Evolutionary conservation across 441 rosid genomes (phyloP), one percentile per base, ranked within the genome.

Genomic region (Omphalea diandra): DNA sequence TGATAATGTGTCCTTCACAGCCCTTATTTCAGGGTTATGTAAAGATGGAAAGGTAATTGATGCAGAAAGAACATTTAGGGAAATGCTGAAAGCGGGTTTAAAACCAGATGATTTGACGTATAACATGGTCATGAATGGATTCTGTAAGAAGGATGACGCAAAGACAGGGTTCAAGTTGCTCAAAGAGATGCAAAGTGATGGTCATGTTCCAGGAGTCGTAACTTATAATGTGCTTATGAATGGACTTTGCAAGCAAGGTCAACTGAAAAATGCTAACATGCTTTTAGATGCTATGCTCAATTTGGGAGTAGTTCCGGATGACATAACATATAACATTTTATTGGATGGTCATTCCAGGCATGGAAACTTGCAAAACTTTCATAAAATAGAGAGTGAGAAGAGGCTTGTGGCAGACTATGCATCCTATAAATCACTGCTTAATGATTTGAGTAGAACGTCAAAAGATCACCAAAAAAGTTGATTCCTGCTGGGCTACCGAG

Each of bases 211-310:
- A 4, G 74, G 86, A 41, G 88, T 88, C 71, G 81, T 87, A 59
- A 90, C 91, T 7, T 93, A 88, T 77, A 93, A 90, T 68, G 94
- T 81, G 76, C 83, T 90, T 24, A 71, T 93, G 80, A 88, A 90
- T 49, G 93, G 90, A 35, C 78, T 86, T 7, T 90, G 93, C 83
- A 93, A 88, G 78, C 75, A 62, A 35, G 90, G 91, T 67, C 89
- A 85, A 79, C 79, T 84, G 80, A 90, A 81, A 74, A 88, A 90
- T 73, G 97, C 97, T 53, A 65, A 80, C 24, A 76, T 76, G 88
- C 85, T 92, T 31, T 75, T 92, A 62, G 80, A 88, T 73, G 85
- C 84, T 41, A 92, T 90, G 98, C 78, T 88, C 65, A 80, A 83
- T 77, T 38, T 73, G 38, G 91, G 95, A 38, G 89, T 86, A 59